Base-by-base conservation (phyloP, 75 land plant genomes). In the Larix kaempferi region DNA sequence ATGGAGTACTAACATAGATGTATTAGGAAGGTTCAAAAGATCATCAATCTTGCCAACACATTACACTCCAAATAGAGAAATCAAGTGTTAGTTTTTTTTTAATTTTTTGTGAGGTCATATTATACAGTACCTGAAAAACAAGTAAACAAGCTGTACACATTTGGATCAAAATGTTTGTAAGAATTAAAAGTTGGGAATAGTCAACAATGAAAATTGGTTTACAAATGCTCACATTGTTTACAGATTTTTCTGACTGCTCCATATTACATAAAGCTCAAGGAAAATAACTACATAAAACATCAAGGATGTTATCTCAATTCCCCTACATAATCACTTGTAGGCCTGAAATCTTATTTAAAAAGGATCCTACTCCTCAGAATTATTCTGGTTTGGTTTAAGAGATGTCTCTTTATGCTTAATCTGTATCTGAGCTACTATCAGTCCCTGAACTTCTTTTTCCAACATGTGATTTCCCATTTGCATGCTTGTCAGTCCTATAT, bases 401-500 rank as follows among this genome's bases (percentile, higher is more conserved):
- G 41, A 6, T 7, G 41, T n/a, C 41, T 69, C 54, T 39, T 65
- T 69, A 39, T 41, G 52, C 73, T 69, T 69, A 22, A 41, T 69
- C 73, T 69, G 73, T 41, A 69, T 69, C 73, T 41, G 73, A 69
- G 0, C 73, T 54, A 69, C 73, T 69, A 39, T 69, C 73, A 41
- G 49, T 69, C 21, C 49, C 73, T 69, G 73, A 69, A 69, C 73
- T 69, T 69, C 73, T 69, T 13, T 69, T 69, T 69, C 41, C 73
- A 39, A 69, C 23, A 69, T 69, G 73, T 41, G 52, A 69, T 69
- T 69, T 69, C 23, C 73, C 73, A 69, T 69, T 69, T 69, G 73
- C 33, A 41, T 39, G 73, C 44, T 69, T 69, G 17, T 44, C 73
- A 69, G 54, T 69, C 41, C 41, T 69, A 39, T 54, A 41, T 71